Percentiles rank a stretch among this genome's conserved stretches.
Conservation (phyloP, 1,284 basidiomycete genomes). For the Austroboletus novae-zelandiae region DNA sequence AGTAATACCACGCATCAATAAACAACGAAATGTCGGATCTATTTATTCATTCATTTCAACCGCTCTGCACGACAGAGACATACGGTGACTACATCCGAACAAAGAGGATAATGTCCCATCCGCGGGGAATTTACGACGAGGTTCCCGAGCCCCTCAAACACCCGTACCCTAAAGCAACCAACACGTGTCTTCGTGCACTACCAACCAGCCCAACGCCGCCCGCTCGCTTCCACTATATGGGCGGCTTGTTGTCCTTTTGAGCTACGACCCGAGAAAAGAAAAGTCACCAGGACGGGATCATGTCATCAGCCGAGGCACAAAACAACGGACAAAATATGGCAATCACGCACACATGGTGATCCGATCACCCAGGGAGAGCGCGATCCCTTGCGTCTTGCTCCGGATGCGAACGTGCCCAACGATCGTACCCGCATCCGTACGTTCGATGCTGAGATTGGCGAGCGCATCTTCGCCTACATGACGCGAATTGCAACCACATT, state of each 20-base stretch:
- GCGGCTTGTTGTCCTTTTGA: conserved; percentile 64
- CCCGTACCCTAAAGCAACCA: too few relatives aligned
- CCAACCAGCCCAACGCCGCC: not conserved
- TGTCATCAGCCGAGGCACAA: not conserved
- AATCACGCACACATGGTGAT: conserved; percentile 76
- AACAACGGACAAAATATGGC: not conserved
- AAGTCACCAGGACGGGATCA: not conserved
- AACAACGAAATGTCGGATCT: not conserved
- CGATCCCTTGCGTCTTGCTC: conserved; percentile 95
- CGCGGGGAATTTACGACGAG: not conserved
- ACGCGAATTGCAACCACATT: not conserved
- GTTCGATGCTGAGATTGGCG: conserved; percentile 94
- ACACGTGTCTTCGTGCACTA: too few relatives aligned
- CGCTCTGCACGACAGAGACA: too few relatives aligned
- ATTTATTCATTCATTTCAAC: too few relatives aligned
- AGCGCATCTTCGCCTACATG: conserved; percentile 89
- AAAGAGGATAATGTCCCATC: not conserved
- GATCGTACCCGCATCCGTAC: conserved; percentile 78
- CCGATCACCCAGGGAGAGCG: conserved; percentile 88
- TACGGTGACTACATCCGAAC: not conserved
- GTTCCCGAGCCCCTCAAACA: not conserved
- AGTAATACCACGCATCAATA: not conserved
- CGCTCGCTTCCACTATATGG: conserved; percentile 28
- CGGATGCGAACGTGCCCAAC: conserved; percentile 91
- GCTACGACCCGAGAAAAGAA: conserved; percentile 7